Base-by-base conservation (phyloP, 371 early-diverging fungal species). In the Mucor circinelloides region DNA sequence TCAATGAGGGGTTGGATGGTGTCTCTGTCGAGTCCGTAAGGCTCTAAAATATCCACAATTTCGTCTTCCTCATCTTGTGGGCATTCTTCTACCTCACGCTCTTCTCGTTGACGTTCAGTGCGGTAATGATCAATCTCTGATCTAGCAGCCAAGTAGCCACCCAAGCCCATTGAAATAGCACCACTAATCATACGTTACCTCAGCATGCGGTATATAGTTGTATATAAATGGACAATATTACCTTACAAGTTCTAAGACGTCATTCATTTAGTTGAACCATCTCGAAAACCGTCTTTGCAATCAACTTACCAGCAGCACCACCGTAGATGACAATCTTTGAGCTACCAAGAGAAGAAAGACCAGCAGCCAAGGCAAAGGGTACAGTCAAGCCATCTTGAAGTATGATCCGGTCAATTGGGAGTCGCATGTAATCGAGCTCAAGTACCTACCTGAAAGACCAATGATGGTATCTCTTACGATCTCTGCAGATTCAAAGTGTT, bases 321-420 rank as follows among this genome's bases (percentile, higher is more conserved):
- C 90, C 92, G 48, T 85, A 80, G 6, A 92, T 83, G 27, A 92
- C 92, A 58, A 91, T 61, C 31, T 80, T 76, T 8, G 85, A 79
- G 68, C 82, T 81, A 36, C 87, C 85, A 25, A 89, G 79, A 21
- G 87, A 80, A 25, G 89, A 81, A 42, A 92, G 79, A 52, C 91
- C 92, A 6, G 92, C 92, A 38, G 92, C 90, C 54, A 92, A 77
- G 23, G 92, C 92, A 77, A 92, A 92, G 13, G 92, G 92, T 7
- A 91, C 92, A 7, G 91, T 92, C 34, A 92, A 81, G 17, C 92
- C 92, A 77, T 91, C 92, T 82, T 54, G n/a, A n/a, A n/a, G n/a
- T n/a, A n/a, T n/a, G n/a, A n/a, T n/a, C n/a, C n/a, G n/a, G n/a
- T n/a, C n/a, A n/a, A n/a, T n/a, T n/a, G n/a, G n/a, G n/a, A n/a